A percentile compares a stretch with the other conserved stretches of the same genome.
Conservation (phyloP, 1,284 basidiomycete species). For the Meira nashicola region DNA sequence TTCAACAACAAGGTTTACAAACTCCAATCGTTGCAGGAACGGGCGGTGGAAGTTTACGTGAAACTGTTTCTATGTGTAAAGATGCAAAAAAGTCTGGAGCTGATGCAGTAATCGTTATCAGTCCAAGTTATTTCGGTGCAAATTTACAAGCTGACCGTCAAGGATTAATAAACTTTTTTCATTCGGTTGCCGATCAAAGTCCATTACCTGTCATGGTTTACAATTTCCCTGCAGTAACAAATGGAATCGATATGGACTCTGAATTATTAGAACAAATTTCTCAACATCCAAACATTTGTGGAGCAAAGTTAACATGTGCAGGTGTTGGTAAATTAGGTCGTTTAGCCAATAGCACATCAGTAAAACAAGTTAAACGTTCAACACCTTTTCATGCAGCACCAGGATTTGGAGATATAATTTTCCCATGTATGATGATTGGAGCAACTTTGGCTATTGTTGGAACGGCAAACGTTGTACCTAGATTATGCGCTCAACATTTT, state of each 20-base stretch:
- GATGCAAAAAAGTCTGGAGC: conserved; percentile 25
- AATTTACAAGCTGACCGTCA: conserved; percentile 60
- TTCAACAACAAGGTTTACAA: conserved; percentile 65
- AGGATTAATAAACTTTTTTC: conserved; percentile 73
- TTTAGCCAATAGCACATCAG: conserved; percentile 64
- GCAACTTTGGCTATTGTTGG: conserved; percentile 33
- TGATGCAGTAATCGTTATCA: conserved; percentile 64
- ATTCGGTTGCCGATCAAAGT: conserved; percentile 60
- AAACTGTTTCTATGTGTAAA: conserved; percentile 47
- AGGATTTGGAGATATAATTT: conserved; percentile 27
- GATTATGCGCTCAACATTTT: conserved; percentile 64
- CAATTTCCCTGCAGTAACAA: conserved; percentile 68
- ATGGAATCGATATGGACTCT: conserved; percentile 76
- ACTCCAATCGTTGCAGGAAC: conserved; percentile 75
- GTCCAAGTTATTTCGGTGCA: conserved; percentile 77
- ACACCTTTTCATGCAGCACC: conserved; percentile 26
- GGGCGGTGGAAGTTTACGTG: conserved; percentile 73
- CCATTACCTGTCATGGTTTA: conserved; percentile 84
- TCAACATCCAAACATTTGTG: conserved; percentile 75
- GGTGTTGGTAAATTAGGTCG: conserved; percentile 84
- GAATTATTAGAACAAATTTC: conserved; percentile 77
- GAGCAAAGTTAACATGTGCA: conserved; percentile 79
- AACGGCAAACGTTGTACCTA: conserved; percentile 54
- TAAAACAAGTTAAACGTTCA: conserved; percentile 30
- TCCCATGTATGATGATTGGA: conserved; percentile 27